Conservation (phyloP, 2,329 filamentous ascomycete species). For the Calonectria hongkongensis region DNA sequence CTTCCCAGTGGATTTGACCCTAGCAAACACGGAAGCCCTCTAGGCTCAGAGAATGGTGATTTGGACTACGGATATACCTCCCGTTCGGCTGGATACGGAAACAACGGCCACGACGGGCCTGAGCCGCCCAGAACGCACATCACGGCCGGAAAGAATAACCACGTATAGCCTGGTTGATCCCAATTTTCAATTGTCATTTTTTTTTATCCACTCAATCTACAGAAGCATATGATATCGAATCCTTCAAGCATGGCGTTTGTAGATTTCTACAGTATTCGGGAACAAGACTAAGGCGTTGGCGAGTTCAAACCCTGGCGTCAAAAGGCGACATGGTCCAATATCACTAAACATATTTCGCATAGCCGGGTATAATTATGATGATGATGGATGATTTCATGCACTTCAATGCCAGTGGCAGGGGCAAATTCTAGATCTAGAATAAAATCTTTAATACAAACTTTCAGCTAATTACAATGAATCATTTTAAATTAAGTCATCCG, state of each 20-base stretch:
- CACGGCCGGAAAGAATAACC: constrained; percentile 44
- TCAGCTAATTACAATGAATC: too few species aligned
- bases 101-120: constrained; percentile 33
- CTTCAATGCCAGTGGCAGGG: background rate
- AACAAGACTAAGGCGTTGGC: constrained; percentile 4
- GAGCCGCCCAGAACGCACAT: constrained; percentile 53
- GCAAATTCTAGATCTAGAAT: background rate
- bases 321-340: background rate
- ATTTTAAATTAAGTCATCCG: background rate
- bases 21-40: background rate
- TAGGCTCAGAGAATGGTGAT: constrained; percentile 36
- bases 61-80: constrained; percentile 38
- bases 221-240: background rate
- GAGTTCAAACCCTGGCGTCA: background rate
- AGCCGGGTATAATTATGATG: background rate
- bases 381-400: constrained; percentile 5
- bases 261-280: background rate
- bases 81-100: constrained; percentile 38
- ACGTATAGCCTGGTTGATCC: background rate
- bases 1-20: constrained; percentile 46
- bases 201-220: background rate
- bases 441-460: background rate
- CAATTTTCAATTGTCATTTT: background rate
- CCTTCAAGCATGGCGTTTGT: background rate
- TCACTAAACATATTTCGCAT: background rate